Conservation (phyloP, 352 stramenopile species). For the Pythium scleroteichum region DNA sequence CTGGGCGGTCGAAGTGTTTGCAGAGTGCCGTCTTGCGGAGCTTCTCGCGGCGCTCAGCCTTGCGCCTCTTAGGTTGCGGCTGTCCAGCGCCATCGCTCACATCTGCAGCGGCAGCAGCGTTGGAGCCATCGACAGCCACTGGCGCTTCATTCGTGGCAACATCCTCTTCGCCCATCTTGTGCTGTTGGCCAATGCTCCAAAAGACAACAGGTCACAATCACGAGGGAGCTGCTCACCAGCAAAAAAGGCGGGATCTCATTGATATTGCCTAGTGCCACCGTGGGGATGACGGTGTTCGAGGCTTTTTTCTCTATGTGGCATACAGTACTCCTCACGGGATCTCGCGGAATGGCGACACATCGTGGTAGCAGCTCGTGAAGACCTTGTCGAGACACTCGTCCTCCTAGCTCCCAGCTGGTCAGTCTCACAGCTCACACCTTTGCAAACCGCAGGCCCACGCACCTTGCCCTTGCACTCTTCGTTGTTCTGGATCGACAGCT, state of each 20-base stretch:
- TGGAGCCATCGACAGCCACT: neutral
- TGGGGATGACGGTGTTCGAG: neutral
- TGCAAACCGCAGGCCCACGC: constrained; percentile 17
- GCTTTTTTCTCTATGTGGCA: neutral
- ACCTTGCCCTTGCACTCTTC: constrained; percentile 68
- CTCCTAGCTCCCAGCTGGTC: too few relatives aligned
- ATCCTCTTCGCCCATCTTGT: constrained; percentile 7
- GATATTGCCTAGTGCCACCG: neutral
- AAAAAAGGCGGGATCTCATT: constrained; percentile 1
- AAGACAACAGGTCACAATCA: constrained; percentile 6
- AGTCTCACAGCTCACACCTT: too few relatives aligned
- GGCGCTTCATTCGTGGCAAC: constrained; percentile 8
- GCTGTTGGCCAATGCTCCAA: constrained; percentile 14
- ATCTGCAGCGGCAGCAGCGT: too few relatives aligned
- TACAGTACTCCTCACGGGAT: constrained; percentile 55
- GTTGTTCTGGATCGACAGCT: constrained; percentile 58
- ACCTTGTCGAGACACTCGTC: constrained; percentile 86
- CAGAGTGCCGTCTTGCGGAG: constrained; percentile 80
- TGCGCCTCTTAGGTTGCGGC: constrained; percentile 56
- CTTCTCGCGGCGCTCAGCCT: constrained; percentile 60
- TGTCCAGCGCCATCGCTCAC: neutral
- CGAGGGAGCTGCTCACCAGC: constrained; percentile 22
- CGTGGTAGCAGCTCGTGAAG: constrained; percentile 84
- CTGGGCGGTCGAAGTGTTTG: constrained; percentile 86
- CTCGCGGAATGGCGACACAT: constrained; percentile 80